These are phyloP conservation scores for Pyrenopolyporus hunteri DNA, from an alignment of 495 filamentous ascomycete species.

Conservation along the genomic window DNA sequence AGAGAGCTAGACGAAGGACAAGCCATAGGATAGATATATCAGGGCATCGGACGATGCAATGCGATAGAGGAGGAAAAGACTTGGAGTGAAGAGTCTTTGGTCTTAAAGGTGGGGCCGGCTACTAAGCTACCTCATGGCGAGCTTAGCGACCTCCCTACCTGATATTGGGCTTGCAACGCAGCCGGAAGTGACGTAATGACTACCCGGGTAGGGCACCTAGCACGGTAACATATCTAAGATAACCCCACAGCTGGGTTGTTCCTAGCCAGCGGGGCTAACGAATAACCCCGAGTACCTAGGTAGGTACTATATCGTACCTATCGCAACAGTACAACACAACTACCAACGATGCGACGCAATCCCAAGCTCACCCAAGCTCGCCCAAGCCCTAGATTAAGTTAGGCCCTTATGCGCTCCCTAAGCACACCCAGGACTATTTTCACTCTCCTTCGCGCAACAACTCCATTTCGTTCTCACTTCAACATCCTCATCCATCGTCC, in stretches of 20 bases:
- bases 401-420: slow-evolving; percentile 7
- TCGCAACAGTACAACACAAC: too few species aligned
- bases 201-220: too few species aligned
- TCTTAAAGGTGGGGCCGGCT: slow-evolving; percentile 2
- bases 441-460: not conserved
- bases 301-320: too few species aligned
- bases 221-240: too few species aligned
- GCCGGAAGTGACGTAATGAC: too few species aligned
- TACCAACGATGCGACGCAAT: too few species aligned
- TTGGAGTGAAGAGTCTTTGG: not conserved
- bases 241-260: too few species aligned
- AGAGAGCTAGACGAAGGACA: not conserved
- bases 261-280: too few species aligned
- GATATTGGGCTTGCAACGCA: too few species aligned
- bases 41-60: not conserved
- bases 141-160: too few species aligned
- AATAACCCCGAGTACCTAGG: too few species aligned
- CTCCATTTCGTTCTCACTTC: not conserved
- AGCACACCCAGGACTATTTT: not conserved
- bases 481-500: not conserved
- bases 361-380: not conserved
- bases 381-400: not conserved
- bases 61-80: not conserved
- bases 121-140: not conserved
- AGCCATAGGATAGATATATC: not conserved